Evolutionary conservation across 1,284 basidiomycete species (phyloP), one percentile per base, ranked within the genome.

Genomic region (Cryptococcus amylolentus): DNA sequence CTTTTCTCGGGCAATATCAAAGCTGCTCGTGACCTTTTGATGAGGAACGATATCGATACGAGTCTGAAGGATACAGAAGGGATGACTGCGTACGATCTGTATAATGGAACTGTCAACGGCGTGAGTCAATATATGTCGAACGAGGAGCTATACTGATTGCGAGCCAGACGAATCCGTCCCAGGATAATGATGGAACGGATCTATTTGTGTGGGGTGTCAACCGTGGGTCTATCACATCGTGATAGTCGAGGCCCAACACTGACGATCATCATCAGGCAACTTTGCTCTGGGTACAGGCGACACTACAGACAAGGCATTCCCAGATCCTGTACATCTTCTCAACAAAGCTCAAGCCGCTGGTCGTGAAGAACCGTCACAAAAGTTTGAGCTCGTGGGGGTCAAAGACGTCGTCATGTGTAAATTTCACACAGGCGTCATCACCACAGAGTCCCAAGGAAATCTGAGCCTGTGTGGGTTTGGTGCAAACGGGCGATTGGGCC

Each of bases 171-270:
- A 78, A 79, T 42, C 71, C 77, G 2, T 61, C 71, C 3, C 73
- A 78, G 13, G 72, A 70, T 18, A 68, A 75, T 26, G 81, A 80
- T 0, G 87, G 77, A 16, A 73, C 75, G 14, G 81, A 96, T 54
- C 78, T 98, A 13, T 89, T 86, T 66, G 91, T 88, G 0, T 99
- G 95, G 95, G 96, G 96, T 14, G 81, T 84, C 14, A 98, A 98
- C 71, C 83, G 81, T 62, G 76, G 76, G 74, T 80, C 61, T 26
- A 26, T 14, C 16, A 23, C 9, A 10, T 18, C 9, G 16, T 4
- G 10, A 35, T n/a, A 14, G 41, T 39, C 9, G 27, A 23, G 18
- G 1, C 27, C 44, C 4, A n/a, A 8, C 6, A 26, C 44, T 20
- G 12, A 46, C 27, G 44, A 26, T 35, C 16, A 27, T 20, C 51